Base-by-base conservation (phyloP, 352 stramenopile species). In the Peronospora belbahrii region DNA sequence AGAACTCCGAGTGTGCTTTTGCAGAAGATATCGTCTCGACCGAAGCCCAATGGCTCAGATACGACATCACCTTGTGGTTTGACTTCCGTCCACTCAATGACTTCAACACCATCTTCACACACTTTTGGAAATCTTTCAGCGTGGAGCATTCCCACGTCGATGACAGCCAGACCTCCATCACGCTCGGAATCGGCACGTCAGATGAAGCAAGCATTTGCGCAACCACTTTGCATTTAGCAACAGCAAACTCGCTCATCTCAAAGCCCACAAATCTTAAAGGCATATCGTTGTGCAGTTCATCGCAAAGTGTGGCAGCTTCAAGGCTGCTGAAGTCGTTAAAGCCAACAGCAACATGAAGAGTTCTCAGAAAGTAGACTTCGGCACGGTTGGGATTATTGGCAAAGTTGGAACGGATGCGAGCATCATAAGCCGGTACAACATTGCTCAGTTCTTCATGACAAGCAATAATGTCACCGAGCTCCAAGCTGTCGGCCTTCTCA, bases 281-380 rank as follows among this genome's bases (percentile, higher is more conserved):
- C 0, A 15, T 27, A 2, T 27, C 13, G 2, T 8, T 17, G 2
- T 14, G 25, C 25, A 39, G 30, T 20, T 49, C 48, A 10, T 60
- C 18, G 8, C 20, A n/a, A 19, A 65, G 6, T 4, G 9, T 31
- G 6, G 56, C 45, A 6, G 6, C 24, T 14, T 59, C 30, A 3
- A 65, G 30, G 41, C 41, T 47, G 25, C 45, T 52, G 15, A 65
- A 62, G 52, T 65, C 45, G 22, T 60, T 67, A 19, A 67, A 63
- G 1, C 59, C 53, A 20, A 67, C 54, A 1, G 59, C 59, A 25
- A 67, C 53, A 39, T 67, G 59, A 9, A 53, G 63, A 2, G 43
- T 60, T 31, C 54, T 48, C 17, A 64, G 53, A 28, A 59, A 59
- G 25, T 59, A 64, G 3, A 52, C 32, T 15, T 64, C 55, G 1